Percentiles rank a stretch among this genome's conserved stretches.
Evolutionary conservation across 768 basidiomycete genomes (phyloP).

Genomic region (Suillus discolor): DNA sequence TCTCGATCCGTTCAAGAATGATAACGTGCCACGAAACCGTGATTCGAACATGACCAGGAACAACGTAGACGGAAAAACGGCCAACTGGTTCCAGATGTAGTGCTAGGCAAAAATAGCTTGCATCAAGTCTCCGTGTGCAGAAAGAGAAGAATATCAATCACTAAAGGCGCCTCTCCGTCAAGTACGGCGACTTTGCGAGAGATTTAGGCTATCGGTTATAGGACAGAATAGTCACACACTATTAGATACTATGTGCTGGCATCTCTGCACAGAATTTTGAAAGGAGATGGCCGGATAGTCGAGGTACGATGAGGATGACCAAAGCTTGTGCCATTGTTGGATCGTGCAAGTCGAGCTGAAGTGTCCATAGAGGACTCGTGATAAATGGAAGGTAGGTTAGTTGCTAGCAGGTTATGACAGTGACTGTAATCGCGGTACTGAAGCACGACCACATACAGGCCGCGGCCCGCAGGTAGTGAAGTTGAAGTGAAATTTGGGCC

Average conservation of each 20-base stretch:
- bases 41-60: background rate
- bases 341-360: background rate
- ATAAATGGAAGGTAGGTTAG: background rate
- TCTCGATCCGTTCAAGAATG: background rate
- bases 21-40: background rate
- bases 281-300: background rate
- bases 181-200: too few relatives aligned
- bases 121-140: too few relatives aligned
- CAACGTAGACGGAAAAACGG: background rate
- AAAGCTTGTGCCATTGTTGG: background rate
- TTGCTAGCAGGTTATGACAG: background rate
- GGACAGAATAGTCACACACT: too few relatives aligned
- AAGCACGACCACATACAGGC: background rate
- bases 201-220: too few relatives aligned
- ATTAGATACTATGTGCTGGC: background rate
- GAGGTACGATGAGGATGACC: background rate
- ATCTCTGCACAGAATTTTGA: background rate
- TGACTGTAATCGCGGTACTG: background rate
- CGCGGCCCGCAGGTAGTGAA: background rate
- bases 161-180: too few relatives aligned
- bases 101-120: too few relatives aligned
- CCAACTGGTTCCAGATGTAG: background rate
- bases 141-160: too few relatives aligned
- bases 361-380: background rate
- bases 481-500: too few relatives aligned